phyloP scores from a whole-genome alignment of 2,329 filamentous ascomycete species.

The Fusarium sp. region DNA sequence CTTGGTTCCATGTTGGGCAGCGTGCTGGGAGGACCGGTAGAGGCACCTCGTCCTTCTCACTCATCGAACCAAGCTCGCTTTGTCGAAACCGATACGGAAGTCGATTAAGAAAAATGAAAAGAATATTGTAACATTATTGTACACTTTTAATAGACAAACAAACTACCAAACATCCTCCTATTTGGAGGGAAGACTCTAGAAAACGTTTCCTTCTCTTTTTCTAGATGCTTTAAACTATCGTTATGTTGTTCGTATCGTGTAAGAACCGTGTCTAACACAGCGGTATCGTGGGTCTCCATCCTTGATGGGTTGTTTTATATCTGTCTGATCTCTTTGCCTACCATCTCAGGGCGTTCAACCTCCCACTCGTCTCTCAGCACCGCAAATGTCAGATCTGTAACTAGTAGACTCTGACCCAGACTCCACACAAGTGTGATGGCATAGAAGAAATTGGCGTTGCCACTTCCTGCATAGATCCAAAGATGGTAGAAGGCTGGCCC shows the following conservation, averaged over 20 bases:
- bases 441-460: slow-evolving; percentile 99
- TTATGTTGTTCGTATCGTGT: background rate
- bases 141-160: slow-evolving; percentile 31
- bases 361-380: slow-evolving; percentile 94
- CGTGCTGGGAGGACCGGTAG: slow-evolving; percentile 47
- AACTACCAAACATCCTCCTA: slow-evolving; percentile 1
- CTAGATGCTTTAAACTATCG: slow-evolving; percentile 29
- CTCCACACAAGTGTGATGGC: slow-evolving; percentile 99
- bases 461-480: slow-evolving; percentile 98
- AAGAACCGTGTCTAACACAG: background rate
- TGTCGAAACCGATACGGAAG: slow-evolving; percentile 53
- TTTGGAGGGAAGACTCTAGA: slow-evolving; percentile 16
- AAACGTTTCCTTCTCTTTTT: slow-evolving; percentile 26
- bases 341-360: slow-evolving; percentile 88
- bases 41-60: slow-evolving; percentile 20
- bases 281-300: background rate
- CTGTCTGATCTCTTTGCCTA: slow-evolving; percentile 86
- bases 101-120: slow-evolving; percentile 46
- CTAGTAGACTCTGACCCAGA: slow-evolving; percentile 84
- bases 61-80: slow-evolving; percentile 44
- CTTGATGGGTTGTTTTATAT: slow-evolving; percentile 65
- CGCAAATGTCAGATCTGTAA: slow-evolving; percentile 90
- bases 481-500: slow-evolving; percentile 96
- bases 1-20: slow-evolving; percentile 59
- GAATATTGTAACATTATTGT: slow-evolving; percentile 39